These are phyloP conservation scores for Aspergillus biplanus DNA, from an alignment of 495 filamentous ascomycete genomes.

Conservation along the genomic window DNA sequence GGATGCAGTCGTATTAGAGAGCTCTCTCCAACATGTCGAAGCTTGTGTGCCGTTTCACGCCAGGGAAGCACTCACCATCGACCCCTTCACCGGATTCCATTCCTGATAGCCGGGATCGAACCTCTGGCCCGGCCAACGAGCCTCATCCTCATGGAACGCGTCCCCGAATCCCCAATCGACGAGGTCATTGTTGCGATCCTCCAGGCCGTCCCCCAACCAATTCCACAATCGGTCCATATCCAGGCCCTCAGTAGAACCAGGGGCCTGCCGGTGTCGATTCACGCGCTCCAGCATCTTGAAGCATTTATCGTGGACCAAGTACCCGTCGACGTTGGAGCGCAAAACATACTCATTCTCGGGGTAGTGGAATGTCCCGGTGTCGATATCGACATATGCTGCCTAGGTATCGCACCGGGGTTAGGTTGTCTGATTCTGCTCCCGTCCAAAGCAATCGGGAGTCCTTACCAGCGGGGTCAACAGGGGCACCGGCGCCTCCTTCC, in stretches of 20 bases:
- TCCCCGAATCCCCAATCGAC: conserved; percentile 1
- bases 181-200: not conserved
- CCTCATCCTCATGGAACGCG: not conserved
- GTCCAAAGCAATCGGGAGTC: not conserved
- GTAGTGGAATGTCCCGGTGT: not conserved
- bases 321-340: conserved; percentile 1
- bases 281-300: conserved; percentile 3
- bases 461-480: conserved; percentile 3
- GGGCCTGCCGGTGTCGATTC: not conserved
- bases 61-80: not conserved
- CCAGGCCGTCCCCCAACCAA: not conserved
- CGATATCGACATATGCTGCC: conserved; percentile 1
- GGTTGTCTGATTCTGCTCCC: not conserved
- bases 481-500: too few relatives aligned
- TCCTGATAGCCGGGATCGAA: not conserved
- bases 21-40: not conserved
- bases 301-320: conserved; percentile 1
- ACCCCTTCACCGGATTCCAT: not conserved
- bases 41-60: not conserved
- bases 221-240: conserved; percentile 1
- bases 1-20: not conserved
- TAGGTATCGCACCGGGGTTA: not conserved
- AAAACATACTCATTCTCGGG: not conserved
- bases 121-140: not conserved
- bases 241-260: not conserved